Percentiles rank a stretch among this genome's conserved stretches.
Conservation (phyloP, 2,329 filamentous ascomycete genomes). For the Apiospora koreana region DNA sequence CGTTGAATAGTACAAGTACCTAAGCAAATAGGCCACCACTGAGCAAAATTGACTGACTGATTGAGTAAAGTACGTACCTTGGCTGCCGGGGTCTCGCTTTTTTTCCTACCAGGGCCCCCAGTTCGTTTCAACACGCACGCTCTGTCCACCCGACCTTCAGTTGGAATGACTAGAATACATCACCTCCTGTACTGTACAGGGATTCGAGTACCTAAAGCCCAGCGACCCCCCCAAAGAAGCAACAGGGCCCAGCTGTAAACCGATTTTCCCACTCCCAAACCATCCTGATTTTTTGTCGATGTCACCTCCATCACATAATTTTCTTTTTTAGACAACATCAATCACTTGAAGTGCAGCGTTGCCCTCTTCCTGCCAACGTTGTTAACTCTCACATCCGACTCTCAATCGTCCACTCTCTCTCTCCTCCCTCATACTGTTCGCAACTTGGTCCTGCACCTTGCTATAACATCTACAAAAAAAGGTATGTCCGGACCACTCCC, state of each 20-base stretch:
- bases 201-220: constrained; percentile 8
- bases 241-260: constrained; percentile 5
- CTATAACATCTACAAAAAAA: constrained; percentile 10
- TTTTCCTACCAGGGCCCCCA: constrained; percentile 8
- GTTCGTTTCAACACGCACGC: constrained; percentile 13
- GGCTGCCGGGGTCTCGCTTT: constrained; percentile 3
- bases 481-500: constrained; percentile 20
- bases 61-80: neutral
- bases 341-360: neutral
- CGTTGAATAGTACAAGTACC: neutral
- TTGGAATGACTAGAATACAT: constrained; percentile 9
- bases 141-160: constrained; percentile 10
- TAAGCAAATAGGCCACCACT: neutral
- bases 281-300: constrained; percentile 16
- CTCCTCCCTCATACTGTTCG: neutral
- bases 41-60: neutral
- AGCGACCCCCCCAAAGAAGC: constrained; percentile 4
- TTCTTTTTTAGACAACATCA: constrained; percentile 12
- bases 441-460: constrained; percentile 12
- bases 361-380: constrained; percentile 6
- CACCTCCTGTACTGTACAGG: constrained; percentile 11
- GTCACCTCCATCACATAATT: constrained; percentile 16
- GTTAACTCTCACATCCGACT: constrained; percentile 5
- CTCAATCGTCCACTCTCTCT: neutral
- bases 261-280: constrained; percentile 10